Base-by-base conservation (phyloP, 148 eudicot genomes). In the Rheum nobile region DNA sequence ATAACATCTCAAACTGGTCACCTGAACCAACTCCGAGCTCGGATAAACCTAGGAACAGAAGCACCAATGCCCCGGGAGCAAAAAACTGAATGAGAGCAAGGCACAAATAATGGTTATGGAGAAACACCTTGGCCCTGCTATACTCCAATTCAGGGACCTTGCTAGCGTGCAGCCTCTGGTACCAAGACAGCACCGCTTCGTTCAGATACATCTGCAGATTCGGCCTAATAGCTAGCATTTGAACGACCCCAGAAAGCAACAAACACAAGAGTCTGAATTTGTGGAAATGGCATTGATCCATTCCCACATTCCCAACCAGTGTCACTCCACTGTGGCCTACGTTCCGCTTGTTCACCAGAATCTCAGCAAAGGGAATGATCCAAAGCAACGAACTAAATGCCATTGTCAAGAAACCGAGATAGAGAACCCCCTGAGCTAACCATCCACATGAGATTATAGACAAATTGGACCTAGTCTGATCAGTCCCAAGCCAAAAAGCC, bases 401-500 rank as follows among this genome's bases (percentile, higher is more conserved):
- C 55, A 74, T 47, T 29, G 82, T 35, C 54, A 91, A 67, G 67
- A 84, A 87, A 79, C 77, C 90, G 47, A 79, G 84, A 77, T 91
- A 88, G 43, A 95, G 86, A 52, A 92, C 75, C 77, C 78, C 80
- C 73, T 90, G 85, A 8, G 83, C 87, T 75, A 90, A 75, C 94
- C 92, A 90, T 71, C 96, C 97, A 75, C 89, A 88, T 22, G 86
- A 83, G 63, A 87, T 82, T 39, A 91, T 90, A n/a, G 92, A 79
- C 76, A 95, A 81, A 81, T 86, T 86, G 38, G 92, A 89, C 44
- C 89, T 85, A 28, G 88, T 83, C 80, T 95, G 98, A 87, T 95
- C 97, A 0, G 99, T 92, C 41, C 97, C 99, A n/a, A 96, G 87
- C 99, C 99, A 96, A 84, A 91, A 96, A 4, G 92, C 79, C 11